Evolutionary conservation across 495 filamentous ascomycete species (phyloP).

Genomic region (Trichodelitschia bisporula): DNA sequence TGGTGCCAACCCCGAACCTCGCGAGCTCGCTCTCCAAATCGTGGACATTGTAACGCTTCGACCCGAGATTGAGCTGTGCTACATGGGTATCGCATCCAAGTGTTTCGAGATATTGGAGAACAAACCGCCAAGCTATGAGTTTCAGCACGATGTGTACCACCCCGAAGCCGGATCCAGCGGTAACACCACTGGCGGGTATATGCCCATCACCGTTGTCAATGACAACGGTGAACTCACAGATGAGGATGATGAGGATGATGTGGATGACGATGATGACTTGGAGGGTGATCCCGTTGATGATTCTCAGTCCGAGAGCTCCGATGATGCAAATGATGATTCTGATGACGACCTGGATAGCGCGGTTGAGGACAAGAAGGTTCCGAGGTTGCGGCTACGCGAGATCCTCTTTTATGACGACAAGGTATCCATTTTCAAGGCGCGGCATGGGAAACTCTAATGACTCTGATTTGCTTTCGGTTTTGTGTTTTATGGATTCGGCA

Average conservation of each 20-base stretch:
- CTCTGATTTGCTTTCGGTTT: no score
- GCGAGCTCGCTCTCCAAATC: slow-evolving; percentile 63
- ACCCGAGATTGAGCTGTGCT: slow-evolving; percentile 65
- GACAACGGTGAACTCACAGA: slow-evolving; percentile 20
- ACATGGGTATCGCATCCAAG: slow-evolving; percentile 56
- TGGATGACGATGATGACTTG: slow-evolving; percentile 21
- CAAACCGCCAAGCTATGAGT: slow-evolving; percentile 13
- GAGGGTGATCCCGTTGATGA: slow-evolving; percentile 23
- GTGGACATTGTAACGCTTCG: slow-evolving; percentile 67
- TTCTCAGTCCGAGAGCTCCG: slow-evolving; percentile 23
- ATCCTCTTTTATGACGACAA: slow-evolving; percentile 83
- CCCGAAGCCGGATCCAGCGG: slow-evolving; percentile 7
- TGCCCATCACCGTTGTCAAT: slow-evolving; percentile 12
- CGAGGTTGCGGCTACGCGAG: slow-evolving; percentile 46
- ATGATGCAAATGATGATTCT: slow-evolving; percentile 20
- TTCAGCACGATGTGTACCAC: background rate
- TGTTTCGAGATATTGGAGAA: slow-evolving; percentile 78
- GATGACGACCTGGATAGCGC: slow-evolving; percentile 20
- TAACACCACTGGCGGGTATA: slow-evolving; percentile 8
- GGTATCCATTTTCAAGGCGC: slow-evolving; percentile 59
- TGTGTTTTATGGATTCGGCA: no score
- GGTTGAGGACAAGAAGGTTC: slow-evolving; percentile 19
- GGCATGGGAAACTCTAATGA: slow-evolving; percentile 40
- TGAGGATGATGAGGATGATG: slow-evolving; percentile 18
- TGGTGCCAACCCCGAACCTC: slow-evolving; percentile 25